Base-by-base conservation (phyloP, 176 grass and related monocot species). In the Carex myosuroides region DNA sequence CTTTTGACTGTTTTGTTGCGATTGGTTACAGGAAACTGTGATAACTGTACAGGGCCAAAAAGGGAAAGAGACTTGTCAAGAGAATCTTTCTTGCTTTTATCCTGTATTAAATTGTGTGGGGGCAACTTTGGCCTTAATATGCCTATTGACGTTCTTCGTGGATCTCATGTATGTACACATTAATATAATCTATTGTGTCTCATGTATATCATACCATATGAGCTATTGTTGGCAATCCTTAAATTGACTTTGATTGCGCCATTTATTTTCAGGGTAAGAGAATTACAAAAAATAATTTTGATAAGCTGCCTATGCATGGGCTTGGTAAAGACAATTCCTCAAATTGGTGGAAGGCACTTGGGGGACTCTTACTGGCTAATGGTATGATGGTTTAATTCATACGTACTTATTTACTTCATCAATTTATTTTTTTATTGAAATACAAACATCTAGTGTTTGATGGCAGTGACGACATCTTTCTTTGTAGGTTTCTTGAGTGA, bases 271-370 rank as follows among this genome's bases (percentile, higher is more conserved):
- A 98, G 95, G 78, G 60, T 82, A 98, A 91, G 89, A 98, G 91
- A 75, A 90, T 94, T 63, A 30, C 87, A 41, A 88, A 88, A 7
- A 90, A 93, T 74, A 98, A 89, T 69, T 98, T 86, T 22, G 89
- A 94, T 84, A 90, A 93, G 84, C 91, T 98, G 82, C 87, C 93
- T 74, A 61, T 94, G 87, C 92, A 98, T 91, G 92, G 92, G 2
- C 86, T 80, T 18, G 95, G 95, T 68, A 94, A 91, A 94, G 91
- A 98, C 26, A 86, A 89, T 89, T 78, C 89, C n/a, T 68, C 92
- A 39, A 93, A 88, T 80, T 98, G 95, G 95, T 98, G 95, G 95
- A 98, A 98, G 88, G 86, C 88, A 77, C 91, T 95, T 86, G 92
- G 89, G 83, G 62, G 88, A 86, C 89, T 91, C 68, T 89, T 98